A percentile compares a stretch with the other conserved stretches of the same genome.
Evolutionary conservation across 163 green algal species (phyloP).

Genomic region (Prototheca wickerhamii): DNA sequence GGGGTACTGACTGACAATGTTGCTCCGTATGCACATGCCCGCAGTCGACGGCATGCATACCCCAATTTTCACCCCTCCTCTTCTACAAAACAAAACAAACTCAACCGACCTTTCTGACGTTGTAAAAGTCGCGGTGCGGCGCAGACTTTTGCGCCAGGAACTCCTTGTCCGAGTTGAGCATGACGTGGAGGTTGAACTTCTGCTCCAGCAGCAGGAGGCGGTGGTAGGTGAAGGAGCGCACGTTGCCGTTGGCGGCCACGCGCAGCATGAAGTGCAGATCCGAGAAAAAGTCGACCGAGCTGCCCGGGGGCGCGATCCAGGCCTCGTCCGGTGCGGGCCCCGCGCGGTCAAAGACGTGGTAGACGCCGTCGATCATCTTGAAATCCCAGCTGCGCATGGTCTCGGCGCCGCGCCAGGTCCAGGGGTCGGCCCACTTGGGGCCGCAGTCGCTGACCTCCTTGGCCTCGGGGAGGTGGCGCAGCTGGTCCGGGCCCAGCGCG

Average conservation of each 20-base stretch:
- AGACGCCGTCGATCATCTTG: slow-evolving; percentile 83
- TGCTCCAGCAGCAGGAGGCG: slow-evolving; percentile 91
- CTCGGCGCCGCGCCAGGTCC: slow-evolving; percentile 37
- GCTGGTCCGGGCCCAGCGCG: slow-evolving; percentile 17
- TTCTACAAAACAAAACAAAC: slow-evolving; percentile 1
- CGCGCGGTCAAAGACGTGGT: slow-evolving; percentile 46
- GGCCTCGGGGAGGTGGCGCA: slow-evolving; percentile 49
- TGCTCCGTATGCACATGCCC: too few relatives aligned
- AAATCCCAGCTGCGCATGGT: background rate
- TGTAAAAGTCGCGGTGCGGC: slow-evolving; percentile 99
- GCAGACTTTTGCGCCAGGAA: slow-evolving; percentile 93
- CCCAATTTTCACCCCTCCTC: slow-evolving; percentile 2
- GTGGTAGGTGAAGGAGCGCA: slow-evolving; percentile 89
- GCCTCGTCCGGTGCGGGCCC: background rate
- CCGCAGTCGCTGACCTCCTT: slow-evolving; percentile 46
- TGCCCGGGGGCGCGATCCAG: slow-evolving; percentile 40
- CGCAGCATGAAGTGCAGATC: slow-evolving; percentile 76
- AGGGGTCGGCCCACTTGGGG: slow-evolving; percentile 41
- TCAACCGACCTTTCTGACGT: slow-evolving; percentile 85
- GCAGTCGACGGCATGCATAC: background rate
- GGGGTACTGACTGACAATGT: too few relatives aligned
- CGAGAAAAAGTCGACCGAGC: slow-evolving; percentile 69
- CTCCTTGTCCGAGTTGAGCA: slow-evolving; percentile 98
- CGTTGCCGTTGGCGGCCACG: slow-evolving; percentile 46
- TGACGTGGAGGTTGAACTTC: slow-evolving; percentile 95